Evolutionary conservation across 768 basidiomycete genomes (phyloP).

Genomic region (Hydnomerulius pinastri): DNA sequence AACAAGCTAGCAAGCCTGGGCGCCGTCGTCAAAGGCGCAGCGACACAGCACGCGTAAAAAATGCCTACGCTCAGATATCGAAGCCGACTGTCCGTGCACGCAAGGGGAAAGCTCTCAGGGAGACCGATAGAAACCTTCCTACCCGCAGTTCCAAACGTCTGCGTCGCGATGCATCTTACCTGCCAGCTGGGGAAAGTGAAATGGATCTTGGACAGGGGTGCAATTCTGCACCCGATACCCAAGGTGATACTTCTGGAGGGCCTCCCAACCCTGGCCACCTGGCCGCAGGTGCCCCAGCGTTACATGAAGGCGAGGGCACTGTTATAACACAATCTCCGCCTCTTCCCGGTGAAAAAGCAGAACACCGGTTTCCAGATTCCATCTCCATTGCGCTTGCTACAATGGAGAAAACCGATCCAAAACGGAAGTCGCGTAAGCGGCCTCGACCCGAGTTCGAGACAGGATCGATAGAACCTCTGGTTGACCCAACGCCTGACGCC

Average conservation of each 20-base stretch:
- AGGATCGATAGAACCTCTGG: background rate
- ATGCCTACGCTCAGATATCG: background rate
- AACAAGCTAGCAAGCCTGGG: background rate
- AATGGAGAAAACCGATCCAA: background rate
- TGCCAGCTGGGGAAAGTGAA: background rate
- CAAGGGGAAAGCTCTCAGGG: background rate
- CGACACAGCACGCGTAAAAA: background rate
- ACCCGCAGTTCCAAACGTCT: conserved; percentile 11
- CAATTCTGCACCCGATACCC: background rate
- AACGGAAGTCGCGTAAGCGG: conserved; percentile 15
- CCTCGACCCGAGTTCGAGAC: conserved; percentile 20
- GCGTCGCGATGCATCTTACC: conserved; percentile 6
- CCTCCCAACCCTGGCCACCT: background rate
- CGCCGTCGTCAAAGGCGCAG: background rate
- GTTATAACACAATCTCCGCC: background rate
- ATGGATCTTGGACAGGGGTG: background rate
- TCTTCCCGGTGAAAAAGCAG: background rate
- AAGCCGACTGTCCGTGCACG: background rate
- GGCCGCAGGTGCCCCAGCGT: background rate
- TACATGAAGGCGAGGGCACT: background rate
- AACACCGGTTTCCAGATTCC: background rate
- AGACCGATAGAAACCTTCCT: background rate
- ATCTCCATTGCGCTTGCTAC: background rate
- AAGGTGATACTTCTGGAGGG: background rate
- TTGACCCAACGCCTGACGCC: background rate